Base-by-base conservation (phyloP, 139 green algal genomes). In the Haematococcus lacustris region DNA sequence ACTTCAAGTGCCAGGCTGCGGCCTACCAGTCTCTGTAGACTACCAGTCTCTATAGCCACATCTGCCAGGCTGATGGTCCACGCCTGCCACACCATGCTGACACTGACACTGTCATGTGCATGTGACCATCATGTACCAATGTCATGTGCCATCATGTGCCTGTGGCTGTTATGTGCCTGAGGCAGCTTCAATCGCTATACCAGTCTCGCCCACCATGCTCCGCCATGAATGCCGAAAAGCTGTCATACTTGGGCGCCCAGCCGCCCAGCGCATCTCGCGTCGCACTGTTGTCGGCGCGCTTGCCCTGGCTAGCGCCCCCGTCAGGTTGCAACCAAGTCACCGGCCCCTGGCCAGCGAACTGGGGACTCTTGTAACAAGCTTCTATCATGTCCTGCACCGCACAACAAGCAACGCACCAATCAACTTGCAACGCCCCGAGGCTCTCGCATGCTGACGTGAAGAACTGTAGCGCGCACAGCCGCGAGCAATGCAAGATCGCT, bases 231-330 rank as follows among this genome's bases (percentile, higher is more conserved):
- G 50, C 57, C 32, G 34, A 47, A 39, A 90, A 88, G 61, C 71
- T 81, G 25, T 37, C 6, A 71, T 94, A 96, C 75, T 86, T 87
- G 28, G 92, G 92, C 47, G 68, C 23, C 92, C 92, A 97, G 28
- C 77, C 75, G 26, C 76, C 77, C 61, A 97, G 80, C 39, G 69
- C 60, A n/a, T 63, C 37, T 2, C 87, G 79, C 0, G 86, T 96
- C 32, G 40, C 63, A 1, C 57, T 38, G 59, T 96, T 96, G 73
- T 71, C 75, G 71, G 94, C 88, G 5, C 68, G 70, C 78, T 96
- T 96, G 37, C 91, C 90, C 41, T 78, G 78, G 37, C 47, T 67
- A 30, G 71, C 62, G 28, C 25, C 33, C 5, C 34, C 35, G 21
- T 69, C 21, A 3, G 63, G 63, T 37, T 51, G 37, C 5, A 77